A percentile compares a stretch with the other conserved stretches of the same genome.
Evolutionary conservation across 805 yeast genomes (phyloP).

Genomic region (Saturnispora mendoncae): DNA sequence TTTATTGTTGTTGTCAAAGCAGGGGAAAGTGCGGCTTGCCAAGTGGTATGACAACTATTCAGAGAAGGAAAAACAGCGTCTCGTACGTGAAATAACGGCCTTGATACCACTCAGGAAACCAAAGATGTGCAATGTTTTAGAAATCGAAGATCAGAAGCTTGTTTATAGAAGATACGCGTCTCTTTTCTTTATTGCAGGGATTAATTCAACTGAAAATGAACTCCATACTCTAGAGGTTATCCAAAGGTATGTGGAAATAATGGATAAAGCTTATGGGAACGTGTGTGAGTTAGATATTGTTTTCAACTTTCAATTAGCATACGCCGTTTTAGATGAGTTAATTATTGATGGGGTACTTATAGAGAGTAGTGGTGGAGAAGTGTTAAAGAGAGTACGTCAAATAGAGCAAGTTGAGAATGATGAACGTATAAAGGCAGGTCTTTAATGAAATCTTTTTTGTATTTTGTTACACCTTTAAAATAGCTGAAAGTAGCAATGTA

Average conservation of each 20-base stretch:
- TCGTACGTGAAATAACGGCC: slow-evolving; percentile 79
- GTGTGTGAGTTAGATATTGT: slow-evolving; percentile 96
- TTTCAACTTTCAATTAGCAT: slow-evolving; percentile 90
- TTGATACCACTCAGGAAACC: slow-evolving; percentile 76
- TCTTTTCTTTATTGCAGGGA: slow-evolving; percentile 79
- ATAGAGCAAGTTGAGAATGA: slow-evolving; percentile 72
- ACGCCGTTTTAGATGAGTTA: slow-evolving; percentile 84
- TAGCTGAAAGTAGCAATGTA: too few species aligned
- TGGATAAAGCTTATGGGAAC: slow-evolving; percentile 93
- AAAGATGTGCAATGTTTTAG: slow-evolving; percentile 92
- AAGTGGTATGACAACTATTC: slow-evolving; percentile 86
- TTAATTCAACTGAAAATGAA: slow-evolving; percentile 79
- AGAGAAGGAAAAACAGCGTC: slow-evolving; percentile 78
- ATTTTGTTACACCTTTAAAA: too few species aligned
- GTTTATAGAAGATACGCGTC: slow-evolving; percentile 92
- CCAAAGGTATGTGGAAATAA: slow-evolving; percentile 90
- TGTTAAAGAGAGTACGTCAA: slow-evolving; percentile 63
- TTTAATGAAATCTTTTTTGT: too few species aligned
- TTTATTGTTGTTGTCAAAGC: slow-evolving; percentile 76
- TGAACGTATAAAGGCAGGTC: slow-evolving; percentile 3
- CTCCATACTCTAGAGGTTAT: slow-evolving; percentile 75
- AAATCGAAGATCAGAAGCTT: slow-evolving; percentile 74
- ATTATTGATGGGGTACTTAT: slow-evolving; percentile 80
- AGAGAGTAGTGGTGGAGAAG: slow-evolving; percentile 76
- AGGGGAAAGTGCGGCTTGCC: slow-evolving; percentile 87